These are phyloP conservation scores for Ramularia collo-cygni DNA, from an alignment of 2,329 filamentous ascomycete genomes.

Conservation along the genomic window DNA sequence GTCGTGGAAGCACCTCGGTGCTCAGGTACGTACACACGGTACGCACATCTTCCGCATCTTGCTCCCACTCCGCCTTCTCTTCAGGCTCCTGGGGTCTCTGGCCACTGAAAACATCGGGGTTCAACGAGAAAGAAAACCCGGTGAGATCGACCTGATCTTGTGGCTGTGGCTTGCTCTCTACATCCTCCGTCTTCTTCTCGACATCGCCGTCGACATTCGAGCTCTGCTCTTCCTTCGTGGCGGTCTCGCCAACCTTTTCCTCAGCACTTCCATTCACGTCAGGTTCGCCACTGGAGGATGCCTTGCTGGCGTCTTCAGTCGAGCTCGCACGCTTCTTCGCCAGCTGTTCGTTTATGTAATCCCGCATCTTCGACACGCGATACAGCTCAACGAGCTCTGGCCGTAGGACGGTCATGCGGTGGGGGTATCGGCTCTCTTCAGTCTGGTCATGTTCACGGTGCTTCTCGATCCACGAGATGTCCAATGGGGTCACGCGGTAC, in stretches of 20 bases:
- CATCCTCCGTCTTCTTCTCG: conserved; percentile 22
- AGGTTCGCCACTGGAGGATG: conserved; percentile 8
- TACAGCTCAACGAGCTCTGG: conserved; percentile 85
- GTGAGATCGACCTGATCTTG: conserved; percentile 76
- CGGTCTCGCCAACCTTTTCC: conserved; percentile 18
- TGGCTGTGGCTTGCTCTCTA: conserved; percentile 34
- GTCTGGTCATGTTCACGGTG: conserved; percentile 49
- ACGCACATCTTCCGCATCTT: conserved; percentile 84
- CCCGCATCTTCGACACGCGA: conserved; percentile 76
- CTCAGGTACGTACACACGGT: conserved; percentile 73
- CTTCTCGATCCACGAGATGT: conserved; percentile 85
- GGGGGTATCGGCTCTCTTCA: conserved; percentile 63
- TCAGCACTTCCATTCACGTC: conserved; percentile 12
- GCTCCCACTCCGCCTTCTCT: conserved; percentile 74
- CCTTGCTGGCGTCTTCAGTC: conserved; percentile 11
- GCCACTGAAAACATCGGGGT: conserved; percentile 92
- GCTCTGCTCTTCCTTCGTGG: conserved; percentile 28
- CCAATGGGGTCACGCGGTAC: conserved; percentile 88
- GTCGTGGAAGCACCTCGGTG: conserved; percentile 70
- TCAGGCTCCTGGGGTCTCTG: conserved; percentile 83
- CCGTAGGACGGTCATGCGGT: conserved; percentile 90
- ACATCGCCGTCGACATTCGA: conserved; percentile 16
- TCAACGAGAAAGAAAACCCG: conserved; percentile 79
- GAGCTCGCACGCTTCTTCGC: conserved; percentile 48
- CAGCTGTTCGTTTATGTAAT: conserved; percentile 77